A percentile compares a stretch with the other conserved stretches of the same genome.
Evolutionary conservation across 1,139 yeast genomes (phyloP).

Genomic region (Yamadazyma blattariae): DNA sequence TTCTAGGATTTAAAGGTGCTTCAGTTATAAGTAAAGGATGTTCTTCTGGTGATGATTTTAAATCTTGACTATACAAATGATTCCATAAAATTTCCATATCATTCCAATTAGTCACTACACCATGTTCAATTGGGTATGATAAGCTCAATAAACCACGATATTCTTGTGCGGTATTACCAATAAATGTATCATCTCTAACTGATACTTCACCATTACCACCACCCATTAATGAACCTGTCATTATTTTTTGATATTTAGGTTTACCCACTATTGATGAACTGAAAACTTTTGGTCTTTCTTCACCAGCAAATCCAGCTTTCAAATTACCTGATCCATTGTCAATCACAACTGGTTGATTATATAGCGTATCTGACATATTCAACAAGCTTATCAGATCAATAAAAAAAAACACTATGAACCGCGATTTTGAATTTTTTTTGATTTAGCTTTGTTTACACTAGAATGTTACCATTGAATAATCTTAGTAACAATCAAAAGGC

Average conservation of each 20-base stretch:
- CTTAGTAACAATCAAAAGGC: constrained; percentile 41
- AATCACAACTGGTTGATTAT: constrained; percentile 85
- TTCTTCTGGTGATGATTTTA: constrained; percentile 50
- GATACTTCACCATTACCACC: constrained; percentile 12
- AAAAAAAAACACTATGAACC: too few relatives aligned
- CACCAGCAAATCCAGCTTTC: constrained; percentile 93
- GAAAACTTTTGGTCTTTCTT: constrained; percentile 67
- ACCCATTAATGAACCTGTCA: constrained; percentile 62
- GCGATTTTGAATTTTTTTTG: too few relatives aligned
- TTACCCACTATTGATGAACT: constrained; percentile 62
- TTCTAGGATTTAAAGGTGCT: constrained; percentile 78
- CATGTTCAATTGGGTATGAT: constrained; percentile 75
- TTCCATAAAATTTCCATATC: constrained; percentile 82
- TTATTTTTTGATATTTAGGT: constrained; percentile 78
- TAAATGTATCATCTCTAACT: constrained; percentile 40
- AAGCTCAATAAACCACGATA: constrained; percentile 72
- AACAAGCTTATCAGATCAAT: too few relatives aligned
- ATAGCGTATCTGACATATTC: constrained; percentile 18
- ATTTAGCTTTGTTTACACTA: neutral
- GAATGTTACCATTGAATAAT: constrained; percentile 23
- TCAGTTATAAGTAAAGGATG: constrained; percentile 77
- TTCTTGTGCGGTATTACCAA: constrained; percentile 74
- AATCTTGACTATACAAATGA: constrained; percentile 56
- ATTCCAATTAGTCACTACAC: constrained; percentile 80
- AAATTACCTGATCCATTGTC: constrained; percentile 92